Base-by-base conservation (phyloP, 2,329 filamentous ascomycete species). In the Aureobasidium zeae region DNA sequence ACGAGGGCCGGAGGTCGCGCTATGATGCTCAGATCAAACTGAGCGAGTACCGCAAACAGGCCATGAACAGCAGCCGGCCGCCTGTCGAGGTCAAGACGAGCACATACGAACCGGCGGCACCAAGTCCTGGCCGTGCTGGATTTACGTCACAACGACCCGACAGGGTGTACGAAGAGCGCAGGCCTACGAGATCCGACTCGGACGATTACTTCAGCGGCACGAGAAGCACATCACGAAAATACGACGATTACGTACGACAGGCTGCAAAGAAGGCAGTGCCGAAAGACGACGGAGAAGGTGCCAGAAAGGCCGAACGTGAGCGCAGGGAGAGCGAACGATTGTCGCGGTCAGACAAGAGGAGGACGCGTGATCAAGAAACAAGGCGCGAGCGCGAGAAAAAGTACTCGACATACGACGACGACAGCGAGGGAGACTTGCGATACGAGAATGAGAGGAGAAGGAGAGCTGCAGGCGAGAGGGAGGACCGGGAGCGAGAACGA, bases 11-110 rank as follows among this genome's bases (percentile, higher is more conserved):
- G 58, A 73, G 86, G 48, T 64, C 69, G 47, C 78, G 79, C 52
- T 94, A 95, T 62, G 86, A 96, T 63, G 79, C 86, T 41, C 74
- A 81, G 58, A 70, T 82, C 49, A 77, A 72, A 55, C 63, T 88
- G 49, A 76, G 75, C 38, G 76, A 81, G 58, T 65, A 86, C 55
- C 74, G 74, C 58, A 77, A 65, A 50, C 70, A 78, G 52, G 63
- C 68, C 48, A 62, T 69, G 54, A 60, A 63, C 52, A 75, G 45
- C 11, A 53, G 44, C 44, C 52, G 35, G 4, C 45, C 56, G 4
- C 51, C 48, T 20, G 49, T 50, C n/a, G 59, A 62, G 12, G 48
- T 53, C 16, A 57, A 56, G 49, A 56, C 56, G 12, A 50, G 57
- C n/a, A 56, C 54, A 50, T 64, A 61, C 49, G 59, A 61, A 13